Percentiles rank a stretch among this genome's conserved stretches.
These are phyloP conservation scores for Anthracocystis walkeri DNA, from an alignment of 1,284 basidiomycete species.

Conservation along the genomic window DNA sequence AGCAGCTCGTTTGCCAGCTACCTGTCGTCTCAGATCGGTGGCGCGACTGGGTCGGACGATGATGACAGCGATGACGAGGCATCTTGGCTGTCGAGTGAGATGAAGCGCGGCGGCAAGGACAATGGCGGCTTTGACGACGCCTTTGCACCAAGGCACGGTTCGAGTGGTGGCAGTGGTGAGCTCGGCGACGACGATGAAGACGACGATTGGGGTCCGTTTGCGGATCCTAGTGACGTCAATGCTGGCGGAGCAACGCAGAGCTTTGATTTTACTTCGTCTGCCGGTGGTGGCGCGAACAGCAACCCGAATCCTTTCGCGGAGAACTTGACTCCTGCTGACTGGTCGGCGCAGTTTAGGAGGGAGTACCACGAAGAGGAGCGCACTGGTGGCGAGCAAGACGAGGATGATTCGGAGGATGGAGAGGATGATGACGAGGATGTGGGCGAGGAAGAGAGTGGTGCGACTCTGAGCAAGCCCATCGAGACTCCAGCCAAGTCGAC, in stretches of 20 bases:
- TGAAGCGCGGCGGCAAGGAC: conserved; percentile 34
- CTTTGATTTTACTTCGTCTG: conserved; percentile 35
- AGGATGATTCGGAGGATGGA: conserved; percentile 56
- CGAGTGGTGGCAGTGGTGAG: conserved; percentile 31
- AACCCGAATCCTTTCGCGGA: conserved; percentile 52
- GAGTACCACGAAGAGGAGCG: conserved; percentile 45
- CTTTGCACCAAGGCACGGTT: conserved; percentile 28
- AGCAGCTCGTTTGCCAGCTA: conserved; percentile 66
- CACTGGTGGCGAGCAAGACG: conserved; percentile 27
- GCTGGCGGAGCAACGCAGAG: conserved; percentile 17
- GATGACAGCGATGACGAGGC: conserved; percentile 67
- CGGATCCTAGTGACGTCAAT: conserved; percentile 49
- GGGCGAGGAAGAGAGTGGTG: conserved; percentile 29
- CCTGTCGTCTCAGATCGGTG: conserved; percentile 67
- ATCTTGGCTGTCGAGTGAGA: conserved; percentile 57
- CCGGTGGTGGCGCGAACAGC: conserved; percentile 1
- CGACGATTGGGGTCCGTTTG: conserved; percentile 68
- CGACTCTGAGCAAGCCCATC: conserved; percentile 23
- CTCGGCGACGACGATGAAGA: conserved; percentile 54
- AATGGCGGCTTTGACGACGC: conserved; percentile 57
- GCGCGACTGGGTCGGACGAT: conserved; percentile 50
- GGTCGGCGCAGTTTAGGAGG: conserved; percentile 64
- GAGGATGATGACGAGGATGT: conserved; percentile 42
- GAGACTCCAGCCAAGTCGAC: conserved; percentile 3
- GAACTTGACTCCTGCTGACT: conserved; percentile 67